Base-by-base conservation (phyloP, 2,329 filamentous ascomycete genomes). In the Aspergillus brasiliensis region DNA sequence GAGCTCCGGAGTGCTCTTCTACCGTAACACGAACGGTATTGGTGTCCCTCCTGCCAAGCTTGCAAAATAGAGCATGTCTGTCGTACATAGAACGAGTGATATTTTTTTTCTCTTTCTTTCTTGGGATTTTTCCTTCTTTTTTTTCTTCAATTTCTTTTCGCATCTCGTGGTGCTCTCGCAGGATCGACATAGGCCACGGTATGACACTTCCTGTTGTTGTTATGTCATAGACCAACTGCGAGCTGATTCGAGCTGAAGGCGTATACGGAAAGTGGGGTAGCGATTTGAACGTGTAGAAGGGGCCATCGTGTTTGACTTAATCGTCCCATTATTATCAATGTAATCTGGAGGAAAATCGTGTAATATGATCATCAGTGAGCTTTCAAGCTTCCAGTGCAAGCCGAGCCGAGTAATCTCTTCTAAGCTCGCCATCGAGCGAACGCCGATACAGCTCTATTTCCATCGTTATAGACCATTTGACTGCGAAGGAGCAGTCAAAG, bases 11-110 rank as follows among this genome's bases (percentile, higher is more conserved):
- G 89, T 99, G 28, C 79, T 96, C 57, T 97, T 99, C 86, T 99
- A 91, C 89, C 88, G 94, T 74, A 99, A 99, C 85, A 84, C 85
- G 70, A 99, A 98, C 80, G 91, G 91, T 19, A 81, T 96, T 23
- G 95, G 95, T 67, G 80, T 87, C 37, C 73, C 82, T 51, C 84
- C 85, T 5, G 67, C 75, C 58, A 81, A 82, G 76, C 66, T 81
- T 40, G 56, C 64, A 56, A 63, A 72, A 64, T 72, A 71, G 65
- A 71, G 37, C 17, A 34, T 51, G 17, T 53, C 44, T 37, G 52
- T 57, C 38, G 51, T 57, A 64, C 62, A 65, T 63, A 65, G 54
- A 64, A 58, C 57, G 59, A 54, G 55, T 60, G 57, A 57, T n/a
- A 34, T 34, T 11, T 34, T 34, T 31, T 31, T 34, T 34, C 6